Percentiles rank a stretch among this genome's conserved stretches.
Evolutionary conservation across 1,284 basidiomycete species (phyloP).

Genomic region (Baeospora myosura): DNA sequence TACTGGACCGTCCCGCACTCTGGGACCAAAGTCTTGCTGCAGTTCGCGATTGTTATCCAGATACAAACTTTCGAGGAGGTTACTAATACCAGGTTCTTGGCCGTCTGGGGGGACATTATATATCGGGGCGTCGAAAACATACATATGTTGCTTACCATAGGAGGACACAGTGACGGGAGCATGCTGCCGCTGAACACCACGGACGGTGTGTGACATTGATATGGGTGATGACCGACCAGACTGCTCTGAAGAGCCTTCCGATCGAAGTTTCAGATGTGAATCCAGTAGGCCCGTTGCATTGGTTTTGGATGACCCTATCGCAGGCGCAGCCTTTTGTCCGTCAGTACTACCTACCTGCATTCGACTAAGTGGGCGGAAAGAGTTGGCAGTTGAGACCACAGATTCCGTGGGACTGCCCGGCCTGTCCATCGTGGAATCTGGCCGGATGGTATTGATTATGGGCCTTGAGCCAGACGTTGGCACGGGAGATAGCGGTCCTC

Average conservation of each 20-base stretch:
- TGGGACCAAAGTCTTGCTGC: constrained; percentile 84
- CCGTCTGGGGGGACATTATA: constrained; percentile 66
- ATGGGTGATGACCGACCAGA: constrained; percentile 68
- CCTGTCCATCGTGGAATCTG: constrained; percentile 37
- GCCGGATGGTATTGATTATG: constrained; percentile 20
- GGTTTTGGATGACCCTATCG: constrained; percentile 71
- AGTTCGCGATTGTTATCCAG: constrained; percentile 80
- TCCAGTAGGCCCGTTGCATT: constrained; percentile 75
- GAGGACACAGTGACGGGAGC: constrained; percentile 54
- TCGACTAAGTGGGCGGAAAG: constrained; percentile 51
- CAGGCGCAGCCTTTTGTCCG: constrained; percentile 76
- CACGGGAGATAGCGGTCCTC: no score
- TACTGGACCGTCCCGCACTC: constrained; percentile 71
- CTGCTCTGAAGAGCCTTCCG: constrained; percentile 55
- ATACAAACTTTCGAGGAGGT: constrained; percentile 84
- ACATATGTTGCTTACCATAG: constrained; percentile 48
- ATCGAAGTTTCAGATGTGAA: constrained; percentile 52
- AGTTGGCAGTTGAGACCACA: constrained; percentile 60
- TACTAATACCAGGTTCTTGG: constrained; percentile 79
- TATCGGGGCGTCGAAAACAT: constrained; percentile 7
- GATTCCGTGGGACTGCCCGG: constrained; percentile 71
- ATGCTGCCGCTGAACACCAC: constrained; percentile 38
- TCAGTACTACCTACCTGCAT: constrained; percentile 63
- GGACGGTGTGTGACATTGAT: constrained; percentile 47
- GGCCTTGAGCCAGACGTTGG: constrained; percentile 26